Conservation (phyloP, 345 rosid species). For the Heritiera fomes region DNA sequence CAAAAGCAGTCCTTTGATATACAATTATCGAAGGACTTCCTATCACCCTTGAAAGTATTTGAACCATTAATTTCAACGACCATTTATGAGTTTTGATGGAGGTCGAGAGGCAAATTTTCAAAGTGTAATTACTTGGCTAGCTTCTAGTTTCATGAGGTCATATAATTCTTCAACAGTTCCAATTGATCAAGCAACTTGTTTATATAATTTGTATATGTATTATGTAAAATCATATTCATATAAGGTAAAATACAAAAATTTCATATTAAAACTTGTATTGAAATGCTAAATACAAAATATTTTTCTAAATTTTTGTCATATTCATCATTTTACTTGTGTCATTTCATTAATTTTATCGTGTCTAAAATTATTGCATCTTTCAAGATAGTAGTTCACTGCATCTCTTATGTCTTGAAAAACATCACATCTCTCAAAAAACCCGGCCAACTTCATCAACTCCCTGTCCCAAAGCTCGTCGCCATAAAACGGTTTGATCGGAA, state of each 20-base stretch:
- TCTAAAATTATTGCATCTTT: too few relatives aligned
- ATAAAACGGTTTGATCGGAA: constrained; percentile 63
- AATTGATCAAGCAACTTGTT: too few relatives aligned
- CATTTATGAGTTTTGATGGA: neutral
- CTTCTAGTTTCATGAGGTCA: too few relatives aligned
- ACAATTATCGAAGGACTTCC: neutral
- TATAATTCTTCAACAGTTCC: neutral
- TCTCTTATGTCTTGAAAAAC: constrained; percentile 67
- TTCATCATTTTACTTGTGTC: too few relatives aligned
- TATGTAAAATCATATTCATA: too few relatives aligned
- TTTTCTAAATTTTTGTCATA: too few relatives aligned
- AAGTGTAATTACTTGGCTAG: neutral
- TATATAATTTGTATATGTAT: too few relatives aligned
- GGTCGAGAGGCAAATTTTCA: neutral
- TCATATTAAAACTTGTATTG: too few relatives aligned
- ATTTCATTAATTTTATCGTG: too few relatives aligned
- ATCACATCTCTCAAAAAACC: constrained; percentile 57
- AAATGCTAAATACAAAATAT: too few relatives aligned
- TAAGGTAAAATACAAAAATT: too few relatives aligned
- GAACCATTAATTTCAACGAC: neutral
- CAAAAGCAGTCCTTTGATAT: neutral
- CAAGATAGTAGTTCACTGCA: constrained; percentile 51
- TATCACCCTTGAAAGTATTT: neutral
- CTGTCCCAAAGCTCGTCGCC: constrained; percentile 50
- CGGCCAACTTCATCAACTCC: constrained; percentile 54